Evolutionary conservation across 2,329 filamentous ascomycete genomes (phyloP).

Genomic region (Hypoxylon sp.): DNA sequence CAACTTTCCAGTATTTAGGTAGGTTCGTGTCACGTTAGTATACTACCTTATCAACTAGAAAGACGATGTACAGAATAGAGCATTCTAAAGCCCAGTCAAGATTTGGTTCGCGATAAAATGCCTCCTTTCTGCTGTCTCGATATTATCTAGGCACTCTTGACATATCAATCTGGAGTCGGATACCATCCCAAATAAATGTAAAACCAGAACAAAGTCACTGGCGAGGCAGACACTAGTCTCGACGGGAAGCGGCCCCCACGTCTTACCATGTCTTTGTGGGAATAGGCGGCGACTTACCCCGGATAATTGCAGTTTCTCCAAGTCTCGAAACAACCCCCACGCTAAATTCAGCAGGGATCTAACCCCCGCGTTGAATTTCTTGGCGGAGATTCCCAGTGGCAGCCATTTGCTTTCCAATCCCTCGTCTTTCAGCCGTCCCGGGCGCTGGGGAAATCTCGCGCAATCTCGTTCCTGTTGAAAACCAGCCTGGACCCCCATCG

Average conservation of each 20-base stretch:
- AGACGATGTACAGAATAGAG: too few species aligned
- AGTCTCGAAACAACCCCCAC: slow-evolving; percentile 40
- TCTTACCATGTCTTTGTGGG: slow-evolving; percentile 14
- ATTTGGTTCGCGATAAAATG: too few species aligned
- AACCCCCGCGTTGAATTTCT: slow-evolving; percentile 40
- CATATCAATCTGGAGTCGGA: too few species aligned
- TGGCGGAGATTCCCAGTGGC: slow-evolving; percentile 34
- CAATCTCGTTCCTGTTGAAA: slow-evolving; percentile 37
- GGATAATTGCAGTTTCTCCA: slow-evolving; percentile 27
- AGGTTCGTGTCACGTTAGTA: too few species aligned
- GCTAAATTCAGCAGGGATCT: slow-evolving; percentile 39
- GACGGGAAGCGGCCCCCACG: slow-evolving; percentile 21
- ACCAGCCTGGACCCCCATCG: slow-evolving; percentile 47
- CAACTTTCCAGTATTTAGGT: too few species aligned
- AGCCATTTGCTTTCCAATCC: not conserved
- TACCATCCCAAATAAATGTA: too few species aligned
- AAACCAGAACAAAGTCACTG: too few species aligned
- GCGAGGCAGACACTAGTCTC: too few species aligned
- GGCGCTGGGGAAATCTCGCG: slow-evolving; percentile 40
- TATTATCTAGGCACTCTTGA: too few species aligned
- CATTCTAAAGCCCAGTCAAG: too few species aligned
- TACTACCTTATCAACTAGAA: too few species aligned
- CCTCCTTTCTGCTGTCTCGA: too few species aligned
- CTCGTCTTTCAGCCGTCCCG: slow-evolving; percentile 32
- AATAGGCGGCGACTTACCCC: slow-evolving; percentile 38